Base-by-base conservation (phyloP, 2,329 filamentous ascomycete genomes). In the Mycogone perniciosa region DNA sequence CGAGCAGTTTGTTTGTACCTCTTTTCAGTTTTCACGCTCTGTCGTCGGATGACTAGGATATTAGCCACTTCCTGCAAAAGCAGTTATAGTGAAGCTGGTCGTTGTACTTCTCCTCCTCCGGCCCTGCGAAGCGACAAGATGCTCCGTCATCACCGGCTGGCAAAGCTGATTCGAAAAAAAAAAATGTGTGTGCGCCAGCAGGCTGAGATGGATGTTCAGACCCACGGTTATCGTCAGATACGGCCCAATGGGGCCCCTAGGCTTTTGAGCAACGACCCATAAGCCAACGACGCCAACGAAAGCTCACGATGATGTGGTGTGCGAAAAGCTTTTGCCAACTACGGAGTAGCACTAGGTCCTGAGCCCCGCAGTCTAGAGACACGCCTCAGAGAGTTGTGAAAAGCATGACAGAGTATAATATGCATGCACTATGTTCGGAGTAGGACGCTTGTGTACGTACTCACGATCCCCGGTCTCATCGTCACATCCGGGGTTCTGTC, bases 301-400 rank as follows among this genome's bases (percentile, higher is more conserved):
- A 20, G 45, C 44, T 48, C 50, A 52, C 35, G 45, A 48, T 38
- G 20, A 20, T 48, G 50, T 44, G 50, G 50, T 52, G 50, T 52
- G 46, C 31, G 50, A 52, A 52, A 52, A 52, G 50, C 50, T 52
- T 51, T 52, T 46, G 44, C 40, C 37, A 40, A 40, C 45, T 48
- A n/a, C n/a, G n/a, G n/a, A n/a, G n/a, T n/a, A 52, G 46, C 50
- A 52, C 45, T 48, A 48, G 45, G 48, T 37, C 44, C 10, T 34
- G 35, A 44, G 50, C 50, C 50, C 50, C 50, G 50, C 50, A 52
- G 34, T 48, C 44, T 52, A 52, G 41, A 38, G 20, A 52, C 50
- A 52, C 50, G 40, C 50, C 50, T 52, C 44, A 31, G 20, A 41
- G 39, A 52, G 20, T 42, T 20, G 33, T 11, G 33, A 35, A 35